Percentiles rank a stretch among this genome's conserved stretches.
These are phyloP conservation scores for Crotalaria pallida DNA, from an alignment of 306 rosid genomes.

Conservation along the genomic window DNA sequence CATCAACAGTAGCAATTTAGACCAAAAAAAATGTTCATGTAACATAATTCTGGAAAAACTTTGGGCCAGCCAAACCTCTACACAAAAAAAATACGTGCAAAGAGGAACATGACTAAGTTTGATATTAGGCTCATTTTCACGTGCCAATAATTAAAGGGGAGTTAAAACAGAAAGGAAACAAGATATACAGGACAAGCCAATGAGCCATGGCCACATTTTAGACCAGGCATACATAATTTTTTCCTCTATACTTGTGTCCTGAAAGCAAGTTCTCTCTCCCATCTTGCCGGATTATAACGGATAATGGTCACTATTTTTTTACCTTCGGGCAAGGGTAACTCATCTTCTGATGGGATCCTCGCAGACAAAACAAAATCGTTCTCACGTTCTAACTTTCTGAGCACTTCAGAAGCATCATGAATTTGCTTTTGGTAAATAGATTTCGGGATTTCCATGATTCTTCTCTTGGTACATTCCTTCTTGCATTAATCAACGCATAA, in stretches of 20 bases:
- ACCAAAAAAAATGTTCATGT: not conserved
- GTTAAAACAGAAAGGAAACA: not conserved
- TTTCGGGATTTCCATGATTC: conserved; percentile 57
- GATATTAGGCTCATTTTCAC: not conserved
- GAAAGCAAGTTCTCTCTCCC: conserved; percentile 58
- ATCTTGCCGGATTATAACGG: conserved; percentile 56
- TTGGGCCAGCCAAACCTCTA: not conserved
- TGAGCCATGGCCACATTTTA: not conserved
- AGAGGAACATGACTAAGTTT: not conserved
- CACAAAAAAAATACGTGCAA: not conserved
- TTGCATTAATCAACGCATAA: conserved; percentile 31
- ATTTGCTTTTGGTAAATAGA: conserved; percentile 39
- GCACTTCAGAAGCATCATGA: conserved; percentile 44
- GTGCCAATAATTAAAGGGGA: not conserved
- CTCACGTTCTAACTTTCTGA: conserved; percentile 57
- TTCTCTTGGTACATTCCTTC: conserved; percentile 39
- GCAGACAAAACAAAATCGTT: conserved; percentile 69
- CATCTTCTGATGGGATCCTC: conserved; percentile 40
- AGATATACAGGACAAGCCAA: not conserved
- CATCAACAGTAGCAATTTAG: not conserved
- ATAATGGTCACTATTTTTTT: conserved; percentile 47
- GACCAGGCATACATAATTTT: not conserved
- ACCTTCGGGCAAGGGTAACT: conserved; percentile 46
- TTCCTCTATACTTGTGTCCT: conserved; percentile 21
- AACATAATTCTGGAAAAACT: not conserved